Evolutionary conservation across 2,329 filamentous ascomycete species (phyloP), one percentile per base, ranked within the genome.

Genomic region (Microthyrium microscopicum): DNA sequence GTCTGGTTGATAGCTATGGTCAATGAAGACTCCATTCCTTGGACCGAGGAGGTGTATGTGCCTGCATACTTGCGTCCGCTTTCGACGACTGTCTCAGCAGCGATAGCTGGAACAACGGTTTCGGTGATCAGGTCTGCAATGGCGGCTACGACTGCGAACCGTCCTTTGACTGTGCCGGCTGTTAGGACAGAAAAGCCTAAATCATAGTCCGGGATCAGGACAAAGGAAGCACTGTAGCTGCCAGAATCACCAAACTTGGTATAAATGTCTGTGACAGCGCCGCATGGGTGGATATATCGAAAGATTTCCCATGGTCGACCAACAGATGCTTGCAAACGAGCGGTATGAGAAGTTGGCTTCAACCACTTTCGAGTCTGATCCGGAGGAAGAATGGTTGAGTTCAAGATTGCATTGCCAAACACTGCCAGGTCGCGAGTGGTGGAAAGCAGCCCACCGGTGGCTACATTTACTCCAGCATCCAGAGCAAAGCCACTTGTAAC

Each of bases 241-340:
- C 55, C 52, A 7, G 60, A 45, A 37, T 58, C 50, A 5, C 61
- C 57, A 2, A 49, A 42, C 42, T 66, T 62, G 19, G 53, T 55
- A 38, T 59, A 61, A 2, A 59, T 11, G 39, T 57, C 52, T 5
- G 51, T 42, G 4, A 48, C 30, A 3, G 38, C 36, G 11, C 33
- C 32, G 5, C 28, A 36, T 3, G 31, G 33, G 33, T 44, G 30
- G 2, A 40, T 36, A 30, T 47, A 42, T n/a, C 52, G 48, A 18
- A 45, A 54, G 29, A 60, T 58, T 33, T 57, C 51, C 52, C 54
- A 60, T 3, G 51, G 48, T 8, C 41, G 41, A 9, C 58, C 56
- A 11, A 55, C 39, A 3, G 54, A 49, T 34, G 50, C 51, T 3
- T 44, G 37, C 1, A 50, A 39, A 5, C 44, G 46, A 2, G 50